A percentile compares a stretch with the other conserved stretches of the same genome.
phyloP scores from a whole-genome alignment of 2,329 filamentous ascomycete genomes.

The Aureobasidium namibiae region DNA sequence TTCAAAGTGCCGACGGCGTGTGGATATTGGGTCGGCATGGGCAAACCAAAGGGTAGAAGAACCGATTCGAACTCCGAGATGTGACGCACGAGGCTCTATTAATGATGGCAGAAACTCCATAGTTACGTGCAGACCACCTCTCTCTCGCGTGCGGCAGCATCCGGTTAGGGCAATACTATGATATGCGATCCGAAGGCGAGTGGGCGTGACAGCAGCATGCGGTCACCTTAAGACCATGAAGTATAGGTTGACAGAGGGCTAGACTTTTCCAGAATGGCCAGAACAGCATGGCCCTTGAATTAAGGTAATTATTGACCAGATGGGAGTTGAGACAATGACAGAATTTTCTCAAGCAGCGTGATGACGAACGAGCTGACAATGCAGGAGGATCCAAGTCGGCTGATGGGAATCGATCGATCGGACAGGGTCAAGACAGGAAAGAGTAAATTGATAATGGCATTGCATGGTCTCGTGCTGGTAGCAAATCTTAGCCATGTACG shows the following conservation, averaged over 20 bases:
- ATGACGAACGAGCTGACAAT: not conserved
- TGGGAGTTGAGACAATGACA: not conserved
- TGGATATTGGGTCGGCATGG: too few species aligned
- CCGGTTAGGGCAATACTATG: not conserved
- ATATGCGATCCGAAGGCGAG: not conserved
- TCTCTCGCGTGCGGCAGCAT: not conserved
- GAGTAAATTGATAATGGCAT: not conserved
- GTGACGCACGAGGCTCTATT: not conserved
- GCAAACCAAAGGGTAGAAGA: too few species aligned
- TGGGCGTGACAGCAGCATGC: too few species aligned
- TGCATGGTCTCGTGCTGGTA: not conserved
- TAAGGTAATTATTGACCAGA: too few species aligned
- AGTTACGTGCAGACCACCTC: too few species aligned
- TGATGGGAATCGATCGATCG: not conserved
- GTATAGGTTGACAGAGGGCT: not conserved
- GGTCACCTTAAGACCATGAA: too few species aligned
- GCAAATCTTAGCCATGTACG: not conserved
- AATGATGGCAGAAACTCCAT: not conserved
- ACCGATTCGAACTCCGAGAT: not conserved
- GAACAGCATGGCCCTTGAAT: not conserved
- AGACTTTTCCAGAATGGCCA: not conserved
- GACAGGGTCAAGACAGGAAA: not conserved
- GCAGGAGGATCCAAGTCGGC: not conserved
- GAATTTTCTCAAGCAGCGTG: not conserved
- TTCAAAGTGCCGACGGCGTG: not conserved